A percentile compares a stretch with the other conserved stretches of the same genome.
Evolutionary conservation across 208 protist genomes (phyloP).

Genomic region (Wallacemonas sp.): DNA sequence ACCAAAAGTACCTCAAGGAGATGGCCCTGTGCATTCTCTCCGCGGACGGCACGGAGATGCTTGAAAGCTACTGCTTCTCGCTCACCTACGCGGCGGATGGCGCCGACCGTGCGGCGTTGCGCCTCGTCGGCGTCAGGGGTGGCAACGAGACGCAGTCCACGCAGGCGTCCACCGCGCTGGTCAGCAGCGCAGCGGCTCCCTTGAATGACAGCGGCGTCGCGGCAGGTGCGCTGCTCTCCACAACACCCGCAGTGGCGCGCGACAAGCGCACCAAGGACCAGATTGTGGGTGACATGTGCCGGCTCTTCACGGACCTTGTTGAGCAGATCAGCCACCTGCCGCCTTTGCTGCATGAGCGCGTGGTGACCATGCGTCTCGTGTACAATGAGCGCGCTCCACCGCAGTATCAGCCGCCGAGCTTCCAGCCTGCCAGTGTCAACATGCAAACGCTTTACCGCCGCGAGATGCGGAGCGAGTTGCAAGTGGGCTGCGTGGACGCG

Average conservation of each 20-base stretch:
- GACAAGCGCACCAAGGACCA: constrained; percentile 49
- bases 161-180: background rate
- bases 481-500: constrained; percentile 64
- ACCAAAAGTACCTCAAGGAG: constrained; percentile 78
- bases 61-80: constrained; percentile 81
- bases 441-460: constrained; percentile 56
- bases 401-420: constrained; percentile 79
- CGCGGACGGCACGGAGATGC: constrained; percentile 46
- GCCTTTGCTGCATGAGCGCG: constrained; percentile 61
- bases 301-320: constrained; percentile 63
- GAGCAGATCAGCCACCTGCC: constrained; percentile 68
- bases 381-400: constrained; percentile 74
- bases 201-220: background rate
- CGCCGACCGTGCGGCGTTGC: background rate
- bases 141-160: background rate
- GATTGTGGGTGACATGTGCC: constrained; percentile 49
- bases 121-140: background rate
- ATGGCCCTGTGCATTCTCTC: constrained; percentile 78
- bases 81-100: constrained; percentile 63
- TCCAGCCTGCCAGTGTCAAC: constrained; percentile 57
- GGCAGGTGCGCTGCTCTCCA: background rate
- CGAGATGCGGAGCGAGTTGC: constrained; percentile 44
- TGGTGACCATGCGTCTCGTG: constrained; percentile 75
- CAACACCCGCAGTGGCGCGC: constrained; percentile 2
- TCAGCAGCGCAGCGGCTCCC: background rate